Percentiles rank a stretch among this genome's conserved stretches.
These are phyloP conservation scores for Phialocephala subalpina DNA, from an alignment of 2,329 filamentous ascomycete genomes.

Conservation along the genomic window DNA sequence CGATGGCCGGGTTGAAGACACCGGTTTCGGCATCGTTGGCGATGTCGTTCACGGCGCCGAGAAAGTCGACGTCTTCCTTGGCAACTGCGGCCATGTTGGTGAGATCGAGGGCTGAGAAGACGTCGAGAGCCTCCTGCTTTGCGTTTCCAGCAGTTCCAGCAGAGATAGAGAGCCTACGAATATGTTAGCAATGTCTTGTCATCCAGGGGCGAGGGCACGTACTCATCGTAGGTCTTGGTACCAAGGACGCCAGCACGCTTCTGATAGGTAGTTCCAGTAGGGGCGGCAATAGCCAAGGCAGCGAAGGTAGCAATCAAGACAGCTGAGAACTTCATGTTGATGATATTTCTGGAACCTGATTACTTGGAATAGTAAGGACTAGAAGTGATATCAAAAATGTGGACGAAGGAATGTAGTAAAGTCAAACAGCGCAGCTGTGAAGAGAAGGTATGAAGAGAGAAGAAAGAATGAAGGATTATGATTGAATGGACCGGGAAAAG, in stretches of 20 bases:
- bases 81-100: slow-evolving; percentile 27
- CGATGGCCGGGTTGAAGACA: slow-evolving; percentile 61
- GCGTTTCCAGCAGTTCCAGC: slow-evolving; percentile 60
- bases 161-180: slow-evolving; percentile 54
- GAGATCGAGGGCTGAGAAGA: slow-evolving; percentile 25
- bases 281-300: slow-evolving; percentile 20
- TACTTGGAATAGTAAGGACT: neutral
- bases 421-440: slow-evolving; percentile 26
- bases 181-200: neutral
- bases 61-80: slow-evolving; percentile 27
- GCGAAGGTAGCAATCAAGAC: slow-evolving; percentile 17
- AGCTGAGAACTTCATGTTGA: slow-evolving; percentile 23
- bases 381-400: neutral
- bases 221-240: slow-evolving; percentile 24
- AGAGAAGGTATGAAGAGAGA: slow-evolving; percentile 15
- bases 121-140: slow-evolving; percentile 53
- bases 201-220: neutral
- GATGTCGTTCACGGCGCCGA: slow-evolving; percentile 29
- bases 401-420: slow-evolving; percentile 14
- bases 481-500: slow-evolving; percentile 16
- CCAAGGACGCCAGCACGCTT: slow-evolving; percentile 19
- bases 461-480: slow-evolving; percentile 16
- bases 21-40: slow-evolving; percentile 49
- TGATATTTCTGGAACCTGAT: slow-evolving; percentile 6
- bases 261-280: slow-evolving; percentile 13